Evolutionary conservation across 2,329 filamentous ascomycete species (phyloP).

Genomic region (Fusarium equiseti): DNA sequence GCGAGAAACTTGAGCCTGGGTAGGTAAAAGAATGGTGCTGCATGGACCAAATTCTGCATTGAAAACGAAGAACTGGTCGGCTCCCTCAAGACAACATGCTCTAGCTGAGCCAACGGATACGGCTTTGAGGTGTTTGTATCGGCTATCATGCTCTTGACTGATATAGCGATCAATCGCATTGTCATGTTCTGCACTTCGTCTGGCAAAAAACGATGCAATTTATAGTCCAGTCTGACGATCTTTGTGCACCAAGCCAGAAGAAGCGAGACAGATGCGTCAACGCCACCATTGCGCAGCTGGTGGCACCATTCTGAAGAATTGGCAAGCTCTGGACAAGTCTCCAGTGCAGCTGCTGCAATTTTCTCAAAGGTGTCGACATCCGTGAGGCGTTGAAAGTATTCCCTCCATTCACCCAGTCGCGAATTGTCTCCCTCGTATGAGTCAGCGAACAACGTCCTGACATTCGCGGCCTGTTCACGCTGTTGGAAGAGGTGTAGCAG

Average conservation of each 20-base stretch:
- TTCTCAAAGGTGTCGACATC: neutral
- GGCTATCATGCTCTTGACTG: neutral
- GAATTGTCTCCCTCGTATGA: neutral
- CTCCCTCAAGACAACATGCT: neutral
- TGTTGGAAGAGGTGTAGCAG: neutral
- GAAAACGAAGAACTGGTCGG: neutral
- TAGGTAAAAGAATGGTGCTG: neutral
- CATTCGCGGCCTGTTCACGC: neutral
- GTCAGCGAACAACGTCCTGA: neutral
- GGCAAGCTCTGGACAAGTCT: neutral
- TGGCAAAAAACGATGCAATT: neutral
- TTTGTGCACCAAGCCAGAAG: neutral
- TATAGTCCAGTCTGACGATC: neutral
- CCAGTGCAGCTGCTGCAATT: neutral
- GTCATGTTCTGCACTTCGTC: neutral
- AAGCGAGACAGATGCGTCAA: neutral
- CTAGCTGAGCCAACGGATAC: neutral
- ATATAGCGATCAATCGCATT: no score
- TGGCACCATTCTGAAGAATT: neutral
- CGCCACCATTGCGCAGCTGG: fast-evolving
- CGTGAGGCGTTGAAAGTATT: neutral
- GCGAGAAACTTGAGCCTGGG: neutral
- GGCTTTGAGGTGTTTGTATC: neutral
- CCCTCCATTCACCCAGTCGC: neutral
- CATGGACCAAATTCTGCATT: neutral